Conservation (phyloP, 257 asterid species). For the Solanum gracilifrons region DNA sequence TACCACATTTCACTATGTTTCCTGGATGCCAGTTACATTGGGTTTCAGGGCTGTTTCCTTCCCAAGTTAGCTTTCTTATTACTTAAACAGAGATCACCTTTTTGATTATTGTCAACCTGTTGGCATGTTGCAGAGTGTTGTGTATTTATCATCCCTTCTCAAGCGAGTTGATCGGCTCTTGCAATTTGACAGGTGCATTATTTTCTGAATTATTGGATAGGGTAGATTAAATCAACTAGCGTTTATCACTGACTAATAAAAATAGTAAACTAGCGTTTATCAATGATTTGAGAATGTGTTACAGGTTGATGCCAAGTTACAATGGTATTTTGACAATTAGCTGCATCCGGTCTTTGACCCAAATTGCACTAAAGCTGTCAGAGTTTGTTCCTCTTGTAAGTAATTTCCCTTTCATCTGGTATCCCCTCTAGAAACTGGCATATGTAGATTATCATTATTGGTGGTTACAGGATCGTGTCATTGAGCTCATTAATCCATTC, state of each 20-base stretch:
- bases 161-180: slow-evolving; percentile 91
- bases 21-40: background rate
- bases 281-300: slow-evolving; percentile 3
- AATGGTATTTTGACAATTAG: slow-evolving; percentile 82
- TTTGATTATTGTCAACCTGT: slow-evolving; percentile 5
- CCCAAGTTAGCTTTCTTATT: background rate
- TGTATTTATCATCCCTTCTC: slow-evolving; percentile 71
- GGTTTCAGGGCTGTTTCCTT: background rate
- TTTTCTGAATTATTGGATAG: slow-evolving; percentile 1
- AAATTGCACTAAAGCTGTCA: slow-evolving; percentile 79
- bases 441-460: slow-evolving; percentile 1
- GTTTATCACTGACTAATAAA: background rate
- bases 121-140: slow-evolving; percentile 55
- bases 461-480: slow-evolving; percentile 58
- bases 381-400: slow-evolving; percentile 82
- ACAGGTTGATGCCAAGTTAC: slow-evolving; percentile 96
- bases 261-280: background rate
- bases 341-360: slow-evolving; percentile 74
- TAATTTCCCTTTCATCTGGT: slow-evolving; percentile 4
- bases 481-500: slow-evolving; percentile 64
- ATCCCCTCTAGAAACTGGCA: background rate
- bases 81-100: background rate
- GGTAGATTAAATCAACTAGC: background rate
- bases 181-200: slow-evolving; percentile 81
- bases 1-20: background rate